A percentile compares a stretch with the other conserved stretches of the same genome.
These are phyloP conservation scores for Mycena crocata DNA, from an alignment of 768 basidiomycete genomes.

Conservation along the genomic window DNA sequence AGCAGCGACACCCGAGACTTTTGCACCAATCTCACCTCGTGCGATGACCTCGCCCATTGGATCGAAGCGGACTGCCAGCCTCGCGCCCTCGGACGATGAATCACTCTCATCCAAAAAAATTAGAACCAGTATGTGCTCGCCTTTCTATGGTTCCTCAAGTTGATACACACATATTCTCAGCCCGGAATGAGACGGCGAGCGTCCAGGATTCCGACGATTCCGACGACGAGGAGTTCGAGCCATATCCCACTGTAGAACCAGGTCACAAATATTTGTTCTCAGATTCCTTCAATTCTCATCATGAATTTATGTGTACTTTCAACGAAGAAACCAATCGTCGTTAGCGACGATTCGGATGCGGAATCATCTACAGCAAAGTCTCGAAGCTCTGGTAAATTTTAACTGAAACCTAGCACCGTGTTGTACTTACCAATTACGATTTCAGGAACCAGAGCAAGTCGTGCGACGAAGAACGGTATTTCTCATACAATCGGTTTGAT, in stretches of 20 bases:
- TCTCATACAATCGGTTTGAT: not conserved
- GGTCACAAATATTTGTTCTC: not conserved
- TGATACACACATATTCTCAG: not conserved
- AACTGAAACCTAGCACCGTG: too few species aligned
- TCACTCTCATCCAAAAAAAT: not conserved
- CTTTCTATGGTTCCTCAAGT: not conserved
- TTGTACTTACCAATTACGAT: not conserved
- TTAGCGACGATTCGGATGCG: not conserved
- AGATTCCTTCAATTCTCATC: not conserved
- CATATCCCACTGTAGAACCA: not conserved
- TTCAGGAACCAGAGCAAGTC: not conserved
- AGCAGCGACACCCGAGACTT: not conserved
- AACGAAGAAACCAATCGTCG: not conserved
- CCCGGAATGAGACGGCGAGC: not conserved
- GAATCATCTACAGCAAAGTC: not conserved
- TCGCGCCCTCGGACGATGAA: not conserved
- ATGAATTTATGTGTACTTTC: not conserved
- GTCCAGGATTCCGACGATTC: not conserved
- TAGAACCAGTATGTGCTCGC: not conserved
- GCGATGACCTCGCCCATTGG: not conserved
- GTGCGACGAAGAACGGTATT: slow-evolving; percentile 4
- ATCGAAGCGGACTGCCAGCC: not conserved
- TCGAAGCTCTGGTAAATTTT: not conserved
- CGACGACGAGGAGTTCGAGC: not conserved
- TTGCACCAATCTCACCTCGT: too few species aligned